phyloP scores from a whole-genome alignment of 192 early-diverging fungal species.

The Coemansia guatemalensis region DNA sequence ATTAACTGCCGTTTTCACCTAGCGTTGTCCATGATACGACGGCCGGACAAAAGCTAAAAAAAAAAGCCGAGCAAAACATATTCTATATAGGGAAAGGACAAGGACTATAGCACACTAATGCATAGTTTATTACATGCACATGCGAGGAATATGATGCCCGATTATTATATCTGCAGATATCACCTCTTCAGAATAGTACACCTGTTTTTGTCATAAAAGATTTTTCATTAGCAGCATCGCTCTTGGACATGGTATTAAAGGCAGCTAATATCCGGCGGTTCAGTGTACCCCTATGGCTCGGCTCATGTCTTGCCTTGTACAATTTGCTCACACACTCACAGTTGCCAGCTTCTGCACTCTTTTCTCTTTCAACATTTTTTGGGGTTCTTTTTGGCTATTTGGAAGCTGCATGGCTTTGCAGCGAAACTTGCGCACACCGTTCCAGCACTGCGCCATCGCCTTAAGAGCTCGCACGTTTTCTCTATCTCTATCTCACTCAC shows the following conservation, averaged over 20 bases:
- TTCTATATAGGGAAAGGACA: too few relatives aligned
- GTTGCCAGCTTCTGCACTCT: neutral
- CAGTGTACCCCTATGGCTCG: too few relatives aligned
- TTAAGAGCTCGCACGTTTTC: neutral
- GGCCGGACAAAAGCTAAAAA: too few relatives aligned
- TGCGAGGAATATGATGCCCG: too few relatives aligned
- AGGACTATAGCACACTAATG: too few relatives aligned
- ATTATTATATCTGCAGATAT: too few relatives aligned
- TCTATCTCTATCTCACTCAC: conserved; percentile 2
- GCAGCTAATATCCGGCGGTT: neutral
- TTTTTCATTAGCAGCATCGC: neutral
- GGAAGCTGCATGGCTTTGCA: neutral
- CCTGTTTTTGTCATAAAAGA: neutral
- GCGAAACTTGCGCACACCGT: neutral
- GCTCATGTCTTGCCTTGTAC: too few relatives aligned
- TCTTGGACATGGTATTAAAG: neutral
- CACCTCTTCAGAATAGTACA: too few relatives aligned
- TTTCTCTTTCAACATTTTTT: neutral
- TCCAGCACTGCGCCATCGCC: neutral
- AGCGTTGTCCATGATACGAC: too few relatives aligned
- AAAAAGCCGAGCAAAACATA: too few relatives aligned
- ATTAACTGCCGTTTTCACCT: too few relatives aligned
- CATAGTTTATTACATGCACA: too few relatives aligned
- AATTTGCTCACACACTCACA: neutral
- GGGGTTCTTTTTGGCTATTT: neutral